Percentiles rank a stretch among this genome's conserved stretches.
Conservation (phyloP, 2,329 filamentous ascomycete species). For the Chaetomiaceae sp. region DNA sequence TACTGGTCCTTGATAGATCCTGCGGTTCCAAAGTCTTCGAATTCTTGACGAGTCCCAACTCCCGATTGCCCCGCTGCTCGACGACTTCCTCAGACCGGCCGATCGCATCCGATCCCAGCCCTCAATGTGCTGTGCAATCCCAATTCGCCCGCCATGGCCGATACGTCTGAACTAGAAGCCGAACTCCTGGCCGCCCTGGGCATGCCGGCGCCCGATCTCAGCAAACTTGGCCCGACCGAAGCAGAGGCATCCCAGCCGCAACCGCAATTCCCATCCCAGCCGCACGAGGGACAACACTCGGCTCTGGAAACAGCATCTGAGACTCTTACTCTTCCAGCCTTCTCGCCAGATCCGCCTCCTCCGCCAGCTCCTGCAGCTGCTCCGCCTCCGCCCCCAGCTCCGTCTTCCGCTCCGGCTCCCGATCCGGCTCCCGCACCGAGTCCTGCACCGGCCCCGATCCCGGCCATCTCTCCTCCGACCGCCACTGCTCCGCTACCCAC, state of each 20-base stretch:
- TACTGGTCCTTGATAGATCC: too few species aligned
- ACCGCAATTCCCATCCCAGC: conserved; percentile 1
- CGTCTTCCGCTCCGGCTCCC: background rate
- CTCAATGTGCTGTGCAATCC: conserved; percentile 19
- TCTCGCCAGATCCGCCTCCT: background rate
- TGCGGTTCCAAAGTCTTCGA: background rate
- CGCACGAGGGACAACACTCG: background rate
- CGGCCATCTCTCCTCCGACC: background rate
- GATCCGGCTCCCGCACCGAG: background rate
- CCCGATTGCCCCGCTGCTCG: conserved; percentile 3
- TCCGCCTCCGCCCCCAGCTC: background rate
- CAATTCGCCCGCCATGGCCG: conserved; percentile 23
- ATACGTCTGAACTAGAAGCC: conserved; percentile 21
- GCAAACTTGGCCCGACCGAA: background rate
- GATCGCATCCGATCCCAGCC: background rate
- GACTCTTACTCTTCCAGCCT: background rate
- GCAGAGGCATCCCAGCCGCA: conserved; percentile 3
- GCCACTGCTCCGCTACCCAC: background rate
- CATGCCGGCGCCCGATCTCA: conserved; percentile 2
- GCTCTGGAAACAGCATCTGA: background rate
- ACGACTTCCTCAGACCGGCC: background rate
- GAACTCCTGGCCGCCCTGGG: conserved; percentile 26
- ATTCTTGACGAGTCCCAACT: background rate
- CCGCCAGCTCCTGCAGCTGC: background rate
- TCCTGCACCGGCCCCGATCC: background rate